Base-by-base conservation (phyloP, 1,139 yeast species). In the Geotrichum carabidarum region DNA sequence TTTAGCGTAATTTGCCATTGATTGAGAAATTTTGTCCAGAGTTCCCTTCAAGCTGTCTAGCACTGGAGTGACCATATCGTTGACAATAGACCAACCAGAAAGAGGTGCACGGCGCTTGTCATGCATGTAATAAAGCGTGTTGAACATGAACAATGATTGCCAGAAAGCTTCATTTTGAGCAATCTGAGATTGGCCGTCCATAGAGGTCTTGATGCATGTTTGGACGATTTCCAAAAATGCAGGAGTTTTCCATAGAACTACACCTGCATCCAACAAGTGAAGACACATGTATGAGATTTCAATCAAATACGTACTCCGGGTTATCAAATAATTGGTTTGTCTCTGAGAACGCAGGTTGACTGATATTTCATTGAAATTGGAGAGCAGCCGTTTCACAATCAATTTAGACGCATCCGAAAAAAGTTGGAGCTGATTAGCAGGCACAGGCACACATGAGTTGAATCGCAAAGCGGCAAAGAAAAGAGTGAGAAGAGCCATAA, bases 41-140 rank as follows among this genome's bases (percentile, higher is more conserved):
- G 9, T 36, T 3, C 17, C 36, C n/a, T 31, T 37, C 8, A 53
- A 27, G 4, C 36, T 42, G 5, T 53, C 50, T 40, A 53, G 48
- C 8, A 48, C n/a, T 12, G 56, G 56, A 8, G 48, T 27, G 7
- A 47, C 53, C n/a, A 53, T 18, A 4, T 45, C 44, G 27, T 53
- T 53, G 8, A 53, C 52, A 3, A 44, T 47, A n/a, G 44, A 22
- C 56, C 56, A 53, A 5, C 56, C 50, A 12, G 31, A 46, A 8
- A 12, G 15, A 11, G 56, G 56, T 7, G 7, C 30, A n/a, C 40
- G n/a, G 17, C 4, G 9, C 9, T 15, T 22, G 4, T 47, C 47
- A 1, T 27, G 46, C 50, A 53, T 44, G 8, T 15, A 30, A 27
- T 53, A 53, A 36, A 53, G 38, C 8, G 43, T 41, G 18, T 53